A percentile compares a stretch with the other conserved stretches of the same genome.
These are phyloP conservation scores for Cyphellophora attinorum DNA, from an alignment of 2,329 filamentous ascomycete genomes.

Conservation along the genomic window DNA sequence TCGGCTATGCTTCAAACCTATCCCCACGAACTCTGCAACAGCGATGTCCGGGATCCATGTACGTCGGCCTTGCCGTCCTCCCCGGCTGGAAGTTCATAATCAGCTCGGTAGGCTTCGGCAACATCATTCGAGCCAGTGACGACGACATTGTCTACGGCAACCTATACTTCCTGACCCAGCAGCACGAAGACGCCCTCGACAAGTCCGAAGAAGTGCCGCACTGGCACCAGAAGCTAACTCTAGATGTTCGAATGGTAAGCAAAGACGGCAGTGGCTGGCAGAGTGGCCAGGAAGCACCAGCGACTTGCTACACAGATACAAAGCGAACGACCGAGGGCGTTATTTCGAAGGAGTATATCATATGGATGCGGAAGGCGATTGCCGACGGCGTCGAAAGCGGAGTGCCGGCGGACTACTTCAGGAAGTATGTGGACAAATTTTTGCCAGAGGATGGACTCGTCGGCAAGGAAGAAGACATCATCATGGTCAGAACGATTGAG, in stretches of 20 bases:
- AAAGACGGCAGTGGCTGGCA: too few species aligned
- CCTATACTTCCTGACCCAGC: conserved; percentile 9
- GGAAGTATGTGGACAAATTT: neutral
- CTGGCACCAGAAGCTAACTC: conserved; percentile 4
- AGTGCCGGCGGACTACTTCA: conserved; percentile 1
- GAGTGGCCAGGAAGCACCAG: neutral
- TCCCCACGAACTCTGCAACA: conserved; percentile 1
- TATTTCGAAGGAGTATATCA: conserved; percentile 2
- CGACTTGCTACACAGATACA: neutral
- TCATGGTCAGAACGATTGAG: neutral
- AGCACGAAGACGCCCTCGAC: conserved; percentile 15
- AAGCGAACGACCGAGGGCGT: neutral
- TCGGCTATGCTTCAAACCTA: conserved; percentile 2
- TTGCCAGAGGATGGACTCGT: conserved; percentile 1
- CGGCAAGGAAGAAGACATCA: conserved; percentile 1
- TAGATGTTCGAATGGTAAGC: neutral
- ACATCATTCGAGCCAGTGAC: conserved; percentile 1
- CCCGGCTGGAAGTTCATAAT: conserved; percentile 2
- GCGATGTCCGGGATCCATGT: neutral
- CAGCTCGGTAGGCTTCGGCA: conserved; percentile 1
- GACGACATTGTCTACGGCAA: conserved; percentile 2
- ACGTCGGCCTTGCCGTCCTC: conserved; percentile 1
- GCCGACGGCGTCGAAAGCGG: conserved; percentile 1
- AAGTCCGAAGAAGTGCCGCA: conserved; percentile 6
- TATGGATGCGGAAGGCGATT: neutral